Conservation (phyloP, 2,329 filamentous ascomycete genomes). For the Pseudocercospora macadamiae region DNA sequence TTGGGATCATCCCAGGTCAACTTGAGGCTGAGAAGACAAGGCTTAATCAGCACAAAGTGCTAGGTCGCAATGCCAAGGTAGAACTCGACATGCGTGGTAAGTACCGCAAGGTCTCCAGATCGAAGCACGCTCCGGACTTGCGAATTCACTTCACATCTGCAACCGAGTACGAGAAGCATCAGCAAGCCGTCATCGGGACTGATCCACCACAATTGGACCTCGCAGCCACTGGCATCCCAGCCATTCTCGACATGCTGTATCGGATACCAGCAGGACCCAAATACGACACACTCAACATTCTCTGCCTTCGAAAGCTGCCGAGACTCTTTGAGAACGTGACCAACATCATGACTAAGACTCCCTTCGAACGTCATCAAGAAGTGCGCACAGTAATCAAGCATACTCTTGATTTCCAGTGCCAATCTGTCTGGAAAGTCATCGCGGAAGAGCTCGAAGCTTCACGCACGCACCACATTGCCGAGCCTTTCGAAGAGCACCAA, state of each 20-base stretch:
- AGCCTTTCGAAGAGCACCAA: constrained; percentile 3
- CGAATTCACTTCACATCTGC: constrained; percentile 24
- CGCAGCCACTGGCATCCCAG: constrained; percentile 27
- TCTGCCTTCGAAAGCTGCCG: constrained; percentile 7
- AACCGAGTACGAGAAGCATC: constrained; percentile 26
- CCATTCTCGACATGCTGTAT: constrained; percentile 20
- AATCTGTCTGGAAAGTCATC: neutral
- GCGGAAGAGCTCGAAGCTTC: neutral
- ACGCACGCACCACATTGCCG: neutral
- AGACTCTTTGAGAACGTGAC: constrained; percentile 2
- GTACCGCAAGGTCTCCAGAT: constrained; percentile 11
- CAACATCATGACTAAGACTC: constrained; percentile 13
- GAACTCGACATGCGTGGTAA: constrained; percentile 7
- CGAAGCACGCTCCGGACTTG: constrained; percentile 21
- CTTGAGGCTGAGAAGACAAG: neutral
- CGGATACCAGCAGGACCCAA: neutral
- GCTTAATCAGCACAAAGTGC: constrained; percentile 15
- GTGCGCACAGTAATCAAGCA: neutral
- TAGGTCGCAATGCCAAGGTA: constrained; percentile 7
- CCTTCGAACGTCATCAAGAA: constrained; percentile 7
- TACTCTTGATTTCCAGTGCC: neutral
- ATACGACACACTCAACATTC: neutral
- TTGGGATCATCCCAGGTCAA: neutral
- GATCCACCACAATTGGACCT: constrained; percentile 21
- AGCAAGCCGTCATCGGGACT: constrained; percentile 5